Percentiles rank a stretch among this genome's conserved stretches.
Evolutionary conservation across 2,329 filamentous ascomycete genomes (phyloP).

Genomic region (Arachnomyces sp.): DNA sequence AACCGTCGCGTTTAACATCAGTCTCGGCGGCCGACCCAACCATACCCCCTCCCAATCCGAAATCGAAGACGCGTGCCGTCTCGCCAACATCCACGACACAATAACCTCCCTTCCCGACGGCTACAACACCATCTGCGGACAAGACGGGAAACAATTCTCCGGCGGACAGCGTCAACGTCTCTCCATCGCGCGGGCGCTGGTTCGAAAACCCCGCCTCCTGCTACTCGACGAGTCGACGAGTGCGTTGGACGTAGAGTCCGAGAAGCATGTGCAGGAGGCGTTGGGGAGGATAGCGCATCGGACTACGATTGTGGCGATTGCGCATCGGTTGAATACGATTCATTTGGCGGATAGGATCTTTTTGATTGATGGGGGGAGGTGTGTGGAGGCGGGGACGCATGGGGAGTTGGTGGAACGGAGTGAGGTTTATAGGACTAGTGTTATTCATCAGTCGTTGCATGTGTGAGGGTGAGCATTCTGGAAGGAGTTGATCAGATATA

Average conservation of each 20-base stretch:
- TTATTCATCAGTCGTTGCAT: constrained; percentile 41
- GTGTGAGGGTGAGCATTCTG: constrained; percentile 14
- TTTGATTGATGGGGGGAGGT: constrained; percentile 40
- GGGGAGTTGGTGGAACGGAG: constrained; percentile 40
- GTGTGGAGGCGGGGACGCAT: constrained; percentile 43
- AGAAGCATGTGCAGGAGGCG: constrained; percentile 39
- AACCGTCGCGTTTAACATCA: constrained; percentile 40
- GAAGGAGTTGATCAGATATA: too few species aligned
- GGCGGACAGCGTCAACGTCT: constrained; percentile 53
- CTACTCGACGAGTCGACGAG: constrained; percentile 56
- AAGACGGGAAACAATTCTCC: constrained; percentile 46
- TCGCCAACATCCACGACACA: constrained; percentile 63
- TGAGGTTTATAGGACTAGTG: constrained; percentile 44
- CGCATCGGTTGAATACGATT: constrained; percentile 35
- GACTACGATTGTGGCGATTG: constrained; percentile 34
- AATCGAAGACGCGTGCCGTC: constrained; percentile 56
- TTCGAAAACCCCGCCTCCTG: constrained; percentile 46
- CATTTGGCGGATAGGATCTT: constrained; percentile 73
- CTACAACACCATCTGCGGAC: constrained; percentile 54
- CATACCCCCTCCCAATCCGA: constrained; percentile 50
- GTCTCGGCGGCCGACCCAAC: constrained; percentile 42
- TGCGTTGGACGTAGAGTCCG: constrained; percentile 48
- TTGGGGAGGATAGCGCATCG: constrained; percentile 25
- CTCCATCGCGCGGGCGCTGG: constrained; percentile 50
- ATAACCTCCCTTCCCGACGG: constrained; percentile 55